Percentiles rank a stretch among this genome's conserved stretches.
These are phyloP conservation scores for Cladosporium sp. DNA, from an alignment of 2,329 filamentous ascomycete genomes.

Conservation along the genomic window DNA sequence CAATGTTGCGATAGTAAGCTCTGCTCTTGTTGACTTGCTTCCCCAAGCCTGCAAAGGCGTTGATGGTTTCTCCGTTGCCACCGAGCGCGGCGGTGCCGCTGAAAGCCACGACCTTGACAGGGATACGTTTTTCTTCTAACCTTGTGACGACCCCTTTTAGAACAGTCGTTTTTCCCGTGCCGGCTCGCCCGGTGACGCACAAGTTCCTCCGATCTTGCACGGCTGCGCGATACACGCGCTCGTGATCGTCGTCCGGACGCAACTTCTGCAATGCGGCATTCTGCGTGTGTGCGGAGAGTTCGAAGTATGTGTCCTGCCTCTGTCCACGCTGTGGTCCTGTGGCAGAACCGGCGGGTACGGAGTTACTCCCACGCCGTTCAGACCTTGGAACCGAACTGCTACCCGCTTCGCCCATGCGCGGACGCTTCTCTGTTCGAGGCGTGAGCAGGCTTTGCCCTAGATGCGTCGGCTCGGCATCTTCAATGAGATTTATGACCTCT, in stretches of 20 bases:
- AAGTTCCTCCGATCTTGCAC: not conserved
- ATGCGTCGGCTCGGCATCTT: too few species aligned
- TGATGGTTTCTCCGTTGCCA: slow-evolving; percentile 52
- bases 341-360: too few species aligned
- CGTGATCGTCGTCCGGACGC: not conserved
- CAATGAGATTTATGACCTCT: too few species aligned
- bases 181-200: slow-evolving; percentile 12
- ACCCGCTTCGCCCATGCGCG: too few species aligned
- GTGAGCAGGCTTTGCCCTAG: too few species aligned
- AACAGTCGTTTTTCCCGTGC: slow-evolving; percentile 16
- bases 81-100: slow-evolving; percentile 55
- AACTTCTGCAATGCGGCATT: too few species aligned
- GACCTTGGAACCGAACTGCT: too few species aligned
- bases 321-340: too few species aligned
- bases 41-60: slow-evolving; percentile 53
- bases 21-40: slow-evolving; percentile 41
- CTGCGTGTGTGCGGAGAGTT: too few species aligned
- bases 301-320: too few species aligned
- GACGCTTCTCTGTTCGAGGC: too few species aligned
- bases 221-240: not conserved
- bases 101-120: slow-evolving; percentile 51
- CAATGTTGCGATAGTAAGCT: slow-evolving; percentile 28
- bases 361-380: too few species aligned
- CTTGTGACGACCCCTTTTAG: slow-evolving; percentile 19
- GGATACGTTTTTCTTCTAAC: slow-evolving; percentile 31